phyloP scores from a whole-genome alignment of 2,329 filamentous ascomycete species.

The Aspergillus bombycis region DNA sequence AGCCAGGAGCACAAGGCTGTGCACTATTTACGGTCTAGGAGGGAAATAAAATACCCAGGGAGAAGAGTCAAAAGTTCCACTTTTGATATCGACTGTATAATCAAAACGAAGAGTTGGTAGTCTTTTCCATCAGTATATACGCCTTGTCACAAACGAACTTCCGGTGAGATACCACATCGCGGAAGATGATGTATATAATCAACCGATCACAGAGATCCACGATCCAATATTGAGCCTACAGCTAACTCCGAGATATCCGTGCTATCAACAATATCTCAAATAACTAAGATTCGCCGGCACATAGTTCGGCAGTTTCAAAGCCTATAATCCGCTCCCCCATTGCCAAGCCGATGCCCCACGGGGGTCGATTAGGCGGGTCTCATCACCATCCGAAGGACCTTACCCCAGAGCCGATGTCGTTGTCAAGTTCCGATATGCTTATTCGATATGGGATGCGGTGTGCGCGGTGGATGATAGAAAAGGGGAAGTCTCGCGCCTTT shows the following conservation, averaged over 20 bases:
- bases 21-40: neutral
- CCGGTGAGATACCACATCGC: neutral
- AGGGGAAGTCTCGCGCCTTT: neutral
- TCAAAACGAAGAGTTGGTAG: neutral
- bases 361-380: constrained; percentile 9
- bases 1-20: neutral
- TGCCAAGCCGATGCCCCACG: constrained; percentile 18
- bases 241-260: neutral
- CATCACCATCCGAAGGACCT: constrained; percentile 16
- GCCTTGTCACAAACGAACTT: neutral
- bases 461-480: neutral
- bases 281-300: neutral
- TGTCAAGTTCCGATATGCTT: constrained; percentile 15
- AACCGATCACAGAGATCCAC: neutral
- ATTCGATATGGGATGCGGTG: neutral
- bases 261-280: neutral
- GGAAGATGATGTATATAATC: neutral
- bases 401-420: constrained; percentile 17
- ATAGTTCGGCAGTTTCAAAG: constrained; percentile 1
- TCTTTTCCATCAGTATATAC: neutral
- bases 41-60: too few relatives aligned
- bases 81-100: neutral
- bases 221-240: neutral
- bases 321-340: neutral
- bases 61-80: neutral